Conservation (phyloP, 73 alveolate genomes). For the Paraurostyla sp. region DNA sequence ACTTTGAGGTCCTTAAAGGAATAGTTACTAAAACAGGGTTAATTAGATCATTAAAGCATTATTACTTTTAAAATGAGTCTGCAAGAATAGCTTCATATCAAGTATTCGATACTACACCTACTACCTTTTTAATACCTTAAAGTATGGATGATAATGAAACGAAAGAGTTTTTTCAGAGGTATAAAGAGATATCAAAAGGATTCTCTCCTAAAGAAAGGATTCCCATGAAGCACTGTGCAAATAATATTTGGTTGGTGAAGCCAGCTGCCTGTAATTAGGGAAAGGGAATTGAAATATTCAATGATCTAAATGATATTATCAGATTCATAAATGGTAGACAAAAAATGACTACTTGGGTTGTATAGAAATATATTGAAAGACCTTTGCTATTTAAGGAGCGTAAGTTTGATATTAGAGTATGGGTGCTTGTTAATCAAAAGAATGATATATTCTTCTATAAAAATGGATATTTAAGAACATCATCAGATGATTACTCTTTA, state of each 20-base stretch:
- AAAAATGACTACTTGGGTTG: constrained; percentile 76
- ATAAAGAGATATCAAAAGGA: constrained; percentile 70
- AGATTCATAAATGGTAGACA: constrained; percentile 64
- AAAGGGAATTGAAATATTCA: constrained; percentile 92
- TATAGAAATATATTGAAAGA: constrained; percentile 92
- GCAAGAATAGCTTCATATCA: constrained; percentile 61
- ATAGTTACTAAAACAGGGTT: constrained; percentile 80
- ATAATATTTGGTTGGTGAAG: constrained; percentile 90
- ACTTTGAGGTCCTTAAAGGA: constrained; percentile 74
- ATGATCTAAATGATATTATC: constrained; percentile 84
- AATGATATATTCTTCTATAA: constrained; percentile 73
- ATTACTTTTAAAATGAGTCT: constrained; percentile 57
- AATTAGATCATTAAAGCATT: constrained; percentile 66
- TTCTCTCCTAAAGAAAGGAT: constrained; percentile 72
- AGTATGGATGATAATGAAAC: constrained; percentile 61
- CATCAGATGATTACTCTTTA: constrained; percentile 80
- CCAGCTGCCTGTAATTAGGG: constrained; percentile 94
- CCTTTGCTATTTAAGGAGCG: constrained; percentile 92
- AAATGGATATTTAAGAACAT: constrained; percentile 88
- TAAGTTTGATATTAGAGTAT: constrained; percentile 95
- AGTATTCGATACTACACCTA: constrained; percentile 80
- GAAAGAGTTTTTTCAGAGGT: constrained; percentile 40
- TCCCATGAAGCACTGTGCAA: constrained; percentile 86
- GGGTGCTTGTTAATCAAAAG: constrained; percentile 86
- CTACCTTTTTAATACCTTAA: constrained; percentile 71